phyloP scores from a whole-genome alignment of 1,139 yeast species.

The Magnusiomyces ingens region DNA sequence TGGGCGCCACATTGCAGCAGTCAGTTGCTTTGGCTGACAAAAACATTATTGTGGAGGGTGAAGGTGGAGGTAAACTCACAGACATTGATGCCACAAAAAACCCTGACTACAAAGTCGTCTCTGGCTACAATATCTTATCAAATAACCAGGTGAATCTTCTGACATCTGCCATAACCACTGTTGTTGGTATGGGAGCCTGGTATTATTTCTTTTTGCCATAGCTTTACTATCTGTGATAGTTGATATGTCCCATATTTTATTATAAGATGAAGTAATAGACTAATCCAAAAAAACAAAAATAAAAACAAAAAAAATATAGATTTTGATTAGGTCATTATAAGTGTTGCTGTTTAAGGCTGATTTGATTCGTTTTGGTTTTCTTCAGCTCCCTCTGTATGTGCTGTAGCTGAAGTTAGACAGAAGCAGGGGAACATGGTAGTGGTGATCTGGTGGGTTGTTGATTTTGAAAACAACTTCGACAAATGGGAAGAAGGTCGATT shows the following conservation, averaged over 20 bases:
- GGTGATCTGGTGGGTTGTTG: conserved; percentile 59
- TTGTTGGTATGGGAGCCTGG: conserved; percentile 30
- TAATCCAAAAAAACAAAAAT: background rate
- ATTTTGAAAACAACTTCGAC: conserved; percentile 71
- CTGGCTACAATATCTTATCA: conserved; percentile 32
- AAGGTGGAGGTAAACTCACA: conserved; percentile 36
- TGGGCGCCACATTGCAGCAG: conserved; percentile 41
- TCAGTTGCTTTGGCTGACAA: conserved; percentile 31
- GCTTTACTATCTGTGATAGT: background rate
- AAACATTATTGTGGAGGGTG: conserved; percentile 38
- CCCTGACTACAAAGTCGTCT: conserved; percentile 19
- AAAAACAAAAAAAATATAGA: too few species aligned
- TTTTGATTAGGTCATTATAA: too few species aligned
- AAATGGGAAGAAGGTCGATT: conserved; percentile 68
- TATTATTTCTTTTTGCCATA: background rate
- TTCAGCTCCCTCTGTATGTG: conserved; percentile 74
- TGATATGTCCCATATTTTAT: background rate
- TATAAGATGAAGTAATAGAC: too few species aligned
- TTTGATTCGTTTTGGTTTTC: too few species aligned
- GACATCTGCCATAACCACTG: conserved; percentile 33
- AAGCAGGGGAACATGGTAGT: conserved; percentile 81
- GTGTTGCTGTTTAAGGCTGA: too few species aligned
- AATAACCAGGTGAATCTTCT: conserved; percentile 40
- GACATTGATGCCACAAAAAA: background rate
- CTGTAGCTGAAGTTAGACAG: conserved; percentile 80